Percentiles rank a stretch among this genome's conserved stretches.
Conservation (phyloP, 2,329 filamentous ascomycete genomes). For the Phialocephala subalpina region DNA sequence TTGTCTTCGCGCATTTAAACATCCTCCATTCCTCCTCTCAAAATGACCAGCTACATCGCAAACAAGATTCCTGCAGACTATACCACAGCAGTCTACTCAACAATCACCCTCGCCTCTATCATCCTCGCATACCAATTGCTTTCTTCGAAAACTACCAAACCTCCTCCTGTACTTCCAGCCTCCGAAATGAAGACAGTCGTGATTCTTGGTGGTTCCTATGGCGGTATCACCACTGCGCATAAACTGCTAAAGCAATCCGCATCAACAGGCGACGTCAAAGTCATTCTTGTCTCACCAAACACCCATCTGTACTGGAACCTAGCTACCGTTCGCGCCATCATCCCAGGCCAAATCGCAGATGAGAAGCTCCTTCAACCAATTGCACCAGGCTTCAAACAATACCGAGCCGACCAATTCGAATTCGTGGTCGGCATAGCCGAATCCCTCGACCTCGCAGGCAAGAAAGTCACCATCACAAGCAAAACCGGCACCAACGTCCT, state of each 20-base stretch:
- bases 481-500: slow-evolving; percentile 44
- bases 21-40: neutral
- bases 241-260: slow-evolving; percentile 41
- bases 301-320: slow-evolving; percentile 59
- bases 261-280: slow-evolving; percentile 53
- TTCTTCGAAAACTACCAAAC: neutral
- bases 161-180: slow-evolving; percentile 2
- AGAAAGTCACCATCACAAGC: slow-evolving; percentile 52
- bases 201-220: slow-evolving; percentile 44
- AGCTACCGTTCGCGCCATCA: slow-evolving; percentile 55
- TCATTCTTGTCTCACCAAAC: slow-evolving; percentile 61
- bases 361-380: slow-evolving; percentile 50
- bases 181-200: slow-evolving; percentile 41
- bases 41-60: neutral
- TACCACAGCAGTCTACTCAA: slow-evolving; percentile 5
- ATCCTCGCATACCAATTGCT: slow-evolving; percentile 2
- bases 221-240: slow-evolving; percentile 43
- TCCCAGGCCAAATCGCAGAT: slow-evolving; percentile 53
- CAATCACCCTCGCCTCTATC: neutral
- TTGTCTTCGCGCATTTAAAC: neutral
- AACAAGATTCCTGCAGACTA: neutral
- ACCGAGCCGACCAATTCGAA: slow-evolving; percentile 57
- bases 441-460: slow-evolving; percentile 50
- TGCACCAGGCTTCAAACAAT: slow-evolving; percentile 55
- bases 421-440: slow-evolving; percentile 59